Evolutionary conservation across 352 stramenopile genomes (phyloP).

Genomic region (Nothophytophthora sp.): DNA sequence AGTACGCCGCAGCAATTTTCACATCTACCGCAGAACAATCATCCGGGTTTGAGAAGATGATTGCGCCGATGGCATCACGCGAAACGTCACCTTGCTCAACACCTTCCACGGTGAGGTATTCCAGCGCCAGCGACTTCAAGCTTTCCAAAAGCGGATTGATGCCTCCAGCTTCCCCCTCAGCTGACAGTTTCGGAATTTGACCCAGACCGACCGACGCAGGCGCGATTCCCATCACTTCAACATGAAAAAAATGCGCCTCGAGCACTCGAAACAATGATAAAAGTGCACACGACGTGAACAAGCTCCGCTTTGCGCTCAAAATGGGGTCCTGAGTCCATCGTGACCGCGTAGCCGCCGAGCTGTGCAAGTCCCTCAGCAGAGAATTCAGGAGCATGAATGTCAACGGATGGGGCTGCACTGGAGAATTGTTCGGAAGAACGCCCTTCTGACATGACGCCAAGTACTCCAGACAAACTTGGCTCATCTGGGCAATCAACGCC

Average conservation of each 20-base stretch:
- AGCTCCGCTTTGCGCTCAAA: conserved; percentile 49
- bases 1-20: conserved; percentile 47
- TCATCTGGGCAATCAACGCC: conserved; percentile 62
- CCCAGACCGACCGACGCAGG: conserved; percentile 86
- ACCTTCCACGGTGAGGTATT: conserved; percentile 42
- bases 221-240: conserved; percentile 75
- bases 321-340: conserved; percentile 18
- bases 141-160: conserved; percentile 71
- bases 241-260: conserved; percentile 85
- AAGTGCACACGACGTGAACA: conserved; percentile 62
- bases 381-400: conserved; percentile 91
- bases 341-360: conserved; percentile 7
- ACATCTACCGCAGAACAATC: conserved; percentile 39
- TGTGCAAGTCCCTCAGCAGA: conserved; percentile 60
- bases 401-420: conserved; percentile 80
- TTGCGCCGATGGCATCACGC: conserved; percentile 36
- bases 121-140: conserved; percentile 64
- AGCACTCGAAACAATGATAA: conserved; percentile 72
- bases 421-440: conserved; percentile 59
- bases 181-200: conserved; percentile 40
- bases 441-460: conserved; percentile 68
- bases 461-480: conserved; percentile 73
- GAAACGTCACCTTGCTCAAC: conserved; percentile 7
- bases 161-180: conserved; percentile 17
- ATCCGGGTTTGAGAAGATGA: conserved; percentile 40